Conservation (phyloP, 164 flowering plant genomes). For the Nelumbo lutea region DNA sequence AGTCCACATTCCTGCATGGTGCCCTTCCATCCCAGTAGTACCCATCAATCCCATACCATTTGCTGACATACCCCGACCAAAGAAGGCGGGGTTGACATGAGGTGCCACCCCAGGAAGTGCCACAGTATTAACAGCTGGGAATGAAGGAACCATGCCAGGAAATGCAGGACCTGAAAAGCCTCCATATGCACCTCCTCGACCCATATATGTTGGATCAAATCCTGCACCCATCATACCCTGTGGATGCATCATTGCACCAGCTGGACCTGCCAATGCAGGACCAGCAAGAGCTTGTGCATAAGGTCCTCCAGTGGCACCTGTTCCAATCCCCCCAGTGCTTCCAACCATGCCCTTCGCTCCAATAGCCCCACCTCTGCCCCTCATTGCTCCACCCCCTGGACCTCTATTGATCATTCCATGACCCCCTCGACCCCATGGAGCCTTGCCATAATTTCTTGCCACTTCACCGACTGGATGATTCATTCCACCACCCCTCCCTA, state of each 20-base stretch:
- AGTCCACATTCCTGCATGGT: constrained; percentile 59
- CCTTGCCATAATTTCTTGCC: constrained; percentile 47
- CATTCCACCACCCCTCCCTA: constrained; percentile 48
- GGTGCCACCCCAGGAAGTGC: constrained; percentile 72
- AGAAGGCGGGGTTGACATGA: constrained; percentile 78
- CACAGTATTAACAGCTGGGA: constrained; percentile 49
- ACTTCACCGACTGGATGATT: constrained; percentile 45
- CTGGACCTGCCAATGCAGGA: constrained; percentile 57
- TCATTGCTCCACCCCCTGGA: constrained; percentile 40
- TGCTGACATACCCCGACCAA: constrained; percentile 56
- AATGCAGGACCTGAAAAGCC: constrained; percentile 59
- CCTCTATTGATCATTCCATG: constrained; percentile 43
- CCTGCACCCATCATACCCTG: constrained; percentile 70
- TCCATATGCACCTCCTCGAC: constrained; percentile 61
- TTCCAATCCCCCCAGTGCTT: constrained; percentile 33
- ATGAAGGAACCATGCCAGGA: constrained; percentile 68
- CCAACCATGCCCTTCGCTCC: constrained; percentile 45
- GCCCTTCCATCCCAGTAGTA: constrained; percentile 55
- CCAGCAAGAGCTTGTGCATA: constrained; percentile 56
- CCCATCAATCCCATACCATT: constrained; percentile 78
- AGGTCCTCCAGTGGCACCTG: constrained; percentile 36
- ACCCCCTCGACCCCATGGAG: constrained; percentile 59
- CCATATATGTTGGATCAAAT: constrained; percentile 71
- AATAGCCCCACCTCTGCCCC: constrained; percentile 55
- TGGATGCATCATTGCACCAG: constrained; percentile 65